Evolutionary conservation across 495 filamentous ascomycete genomes (phyloP).

Genomic region (Darksidea phi): DNA sequence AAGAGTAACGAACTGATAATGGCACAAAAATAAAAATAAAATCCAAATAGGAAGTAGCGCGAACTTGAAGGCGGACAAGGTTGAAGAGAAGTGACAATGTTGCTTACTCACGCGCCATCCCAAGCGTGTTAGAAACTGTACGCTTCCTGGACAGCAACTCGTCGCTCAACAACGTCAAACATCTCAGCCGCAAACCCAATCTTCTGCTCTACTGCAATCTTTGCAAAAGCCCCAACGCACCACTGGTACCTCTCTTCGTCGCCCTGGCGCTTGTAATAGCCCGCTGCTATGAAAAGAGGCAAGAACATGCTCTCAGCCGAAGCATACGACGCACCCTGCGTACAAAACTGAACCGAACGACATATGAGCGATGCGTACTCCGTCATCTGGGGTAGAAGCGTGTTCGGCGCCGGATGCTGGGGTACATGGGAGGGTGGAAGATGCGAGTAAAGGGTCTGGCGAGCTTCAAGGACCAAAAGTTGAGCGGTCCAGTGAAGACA

Average conservation of each 20-base stretch:
- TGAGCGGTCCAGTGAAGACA: conserved; percentile 20
- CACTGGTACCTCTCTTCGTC: conserved; percentile 22
- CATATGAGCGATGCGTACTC: conserved; percentile 27
- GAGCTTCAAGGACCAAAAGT: conserved; percentile 20
- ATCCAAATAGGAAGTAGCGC: too few relatives aligned
- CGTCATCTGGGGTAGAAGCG: conserved; percentile 2
- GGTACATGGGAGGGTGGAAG: background rate
- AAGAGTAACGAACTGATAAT: too few relatives aligned
- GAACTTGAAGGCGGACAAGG: too few relatives aligned
- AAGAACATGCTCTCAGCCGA: conserved; percentile 23
- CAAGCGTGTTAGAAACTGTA: too few relatives aligned
- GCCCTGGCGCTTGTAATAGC: conserved; percentile 11
- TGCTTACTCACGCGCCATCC: too few relatives aligned
- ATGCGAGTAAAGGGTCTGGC: conserved; percentile 3
- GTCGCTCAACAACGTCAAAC: background rate
- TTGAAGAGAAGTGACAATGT: too few relatives aligned
- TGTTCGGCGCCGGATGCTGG: background rate
- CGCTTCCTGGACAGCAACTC: background rate
- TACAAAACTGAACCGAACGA: conserved; percentile 27
- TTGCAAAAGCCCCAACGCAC: conserved; percentile 12
- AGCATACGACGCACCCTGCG: conserved; percentile 10
- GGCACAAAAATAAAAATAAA: too few relatives aligned
- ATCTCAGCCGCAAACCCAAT: conserved; percentile 11
- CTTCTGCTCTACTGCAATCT: conserved; percentile 20
- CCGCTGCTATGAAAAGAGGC: conserved; percentile 10